These are phyloP conservation scores for Arachis stenosperma DNA, from an alignment of 306 rosid genomes.

Conservation along the genomic window DNA sequence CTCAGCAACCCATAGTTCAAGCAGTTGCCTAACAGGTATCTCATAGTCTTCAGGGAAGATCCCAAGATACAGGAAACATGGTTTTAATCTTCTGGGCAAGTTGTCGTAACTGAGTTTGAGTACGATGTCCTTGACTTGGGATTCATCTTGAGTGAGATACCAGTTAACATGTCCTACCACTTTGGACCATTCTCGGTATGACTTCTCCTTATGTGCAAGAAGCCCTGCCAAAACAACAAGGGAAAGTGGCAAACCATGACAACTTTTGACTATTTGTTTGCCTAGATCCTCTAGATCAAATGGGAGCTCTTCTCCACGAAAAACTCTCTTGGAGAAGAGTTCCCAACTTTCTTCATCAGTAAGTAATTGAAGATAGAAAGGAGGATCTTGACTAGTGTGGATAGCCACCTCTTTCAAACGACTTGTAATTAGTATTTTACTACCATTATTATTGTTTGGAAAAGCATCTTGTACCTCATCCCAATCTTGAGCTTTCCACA, in stretches of 20 bases:
- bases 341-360: conserved; percentile 38
- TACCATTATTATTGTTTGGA: neutral
- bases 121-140: conserved; percentile 10
- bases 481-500: neutral
- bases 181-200: conserved; percentile 28
- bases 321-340: conserved; percentile 36
- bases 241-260: conserved; percentile 35
- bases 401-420: conserved; percentile 27
- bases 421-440: conserved; percentile 38
- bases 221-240: conserved; percentile 34
- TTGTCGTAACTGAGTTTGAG: conserved; percentile 36
- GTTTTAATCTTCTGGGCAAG: conserved; percentile 32
- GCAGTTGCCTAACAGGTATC: conserved; percentile 19
- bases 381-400: neutral
- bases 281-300: neutral
- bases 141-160: conserved; percentile 17
- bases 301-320: neutral
- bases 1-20: conserved; percentile 34
- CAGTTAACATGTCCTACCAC: conserved; percentile 21
- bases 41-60: conserved; percentile 36
- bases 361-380: conserved; percentile 11
- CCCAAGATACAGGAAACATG: conserved; percentile 40
- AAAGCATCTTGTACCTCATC: no score
- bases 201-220: conserved; percentile 35
- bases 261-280: conserved; percentile 26